Evolutionary conservation across 1,139 yeast genomes (phyloP).

Genomic region (Kurtzmaniella quercitrusa): DNA sequence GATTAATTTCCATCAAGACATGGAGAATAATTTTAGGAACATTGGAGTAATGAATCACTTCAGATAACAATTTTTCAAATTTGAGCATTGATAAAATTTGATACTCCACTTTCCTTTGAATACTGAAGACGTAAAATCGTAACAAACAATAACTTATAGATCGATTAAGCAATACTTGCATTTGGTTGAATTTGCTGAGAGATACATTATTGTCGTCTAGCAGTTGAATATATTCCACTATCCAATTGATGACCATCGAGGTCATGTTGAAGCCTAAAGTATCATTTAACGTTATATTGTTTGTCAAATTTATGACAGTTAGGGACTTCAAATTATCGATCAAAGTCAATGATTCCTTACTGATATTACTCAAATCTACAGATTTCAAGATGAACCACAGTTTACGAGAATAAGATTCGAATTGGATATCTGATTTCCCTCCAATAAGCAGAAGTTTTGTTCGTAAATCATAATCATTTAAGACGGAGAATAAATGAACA

Average conservation of each 20-base stretch:
- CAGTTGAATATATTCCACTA: constrained; percentile 17
- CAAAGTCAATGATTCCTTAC: constrained; percentile 8
- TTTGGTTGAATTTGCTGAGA: constrained; percentile 1
- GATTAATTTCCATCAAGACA: constrained; percentile 17
- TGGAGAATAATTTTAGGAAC: constrained; percentile 14
- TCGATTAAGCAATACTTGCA: constrained; percentile 12
- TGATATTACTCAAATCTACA: constrained; percentile 7
- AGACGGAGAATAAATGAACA: constrained; percentile 30
- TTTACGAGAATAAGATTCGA: constrained; percentile 31
- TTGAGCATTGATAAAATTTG: not conserved
- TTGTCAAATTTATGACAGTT: constrained; percentile 26
- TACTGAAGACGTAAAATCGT: constrained; percentile 18
- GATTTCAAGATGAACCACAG: constrained; percentile 29
- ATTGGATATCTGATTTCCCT: constrained; percentile 20
- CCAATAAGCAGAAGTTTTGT: constrained; percentile 24
- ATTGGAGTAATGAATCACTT: constrained; percentile 1
- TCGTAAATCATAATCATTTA: constrained; percentile 36
- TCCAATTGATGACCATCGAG: constrained; percentile 27
- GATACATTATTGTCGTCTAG: constrained; percentile 3
- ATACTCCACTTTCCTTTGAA: constrained; percentile 10
- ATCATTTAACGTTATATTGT: constrained; percentile 24
- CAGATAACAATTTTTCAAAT: constrained; percentile 1
- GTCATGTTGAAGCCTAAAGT: constrained; percentile 25
- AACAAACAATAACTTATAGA: constrained; percentile 22
- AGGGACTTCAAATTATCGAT: constrained; percentile 27